A percentile compares a stretch with the other conserved stretches of the same genome.
phyloP scores from a whole-genome alignment of 1,284 basidiomycete genomes.

The Marasmius oreades region DNA sequence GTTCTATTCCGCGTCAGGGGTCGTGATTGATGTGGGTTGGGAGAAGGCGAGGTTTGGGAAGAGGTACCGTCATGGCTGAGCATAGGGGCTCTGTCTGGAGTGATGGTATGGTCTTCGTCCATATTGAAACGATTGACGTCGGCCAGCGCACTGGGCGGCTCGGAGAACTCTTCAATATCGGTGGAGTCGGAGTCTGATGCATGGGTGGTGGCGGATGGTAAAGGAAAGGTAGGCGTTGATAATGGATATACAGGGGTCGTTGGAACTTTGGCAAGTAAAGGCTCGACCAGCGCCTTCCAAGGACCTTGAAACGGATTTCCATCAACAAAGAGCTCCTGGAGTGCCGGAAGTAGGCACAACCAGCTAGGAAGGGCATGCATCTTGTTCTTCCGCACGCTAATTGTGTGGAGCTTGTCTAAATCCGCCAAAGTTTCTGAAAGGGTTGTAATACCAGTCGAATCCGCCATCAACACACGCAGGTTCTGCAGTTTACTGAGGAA shows the following conservation, averaged over 20 bases:
- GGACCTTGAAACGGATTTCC: conserved; percentile 92
- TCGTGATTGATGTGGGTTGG: conserved; percentile 26
- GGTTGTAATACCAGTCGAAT: conserved; percentile 77
- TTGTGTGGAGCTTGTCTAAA: conserved; percentile 76
- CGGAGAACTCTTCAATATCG: conserved; percentile 47
- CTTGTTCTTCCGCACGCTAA: conserved; percentile 87
- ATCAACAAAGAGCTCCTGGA: conserved; percentile 88
- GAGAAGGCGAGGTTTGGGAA: conserved; percentile 30
- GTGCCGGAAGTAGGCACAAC: conserved; percentile 79
- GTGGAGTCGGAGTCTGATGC: conserved; percentile 29
- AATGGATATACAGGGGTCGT: conserved; percentile 62
- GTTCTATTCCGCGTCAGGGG: conserved; percentile 66
- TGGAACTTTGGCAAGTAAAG: conserved; percentile 63
- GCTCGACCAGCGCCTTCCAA: conserved; percentile 87
- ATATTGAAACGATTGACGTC: conserved; percentile 30
- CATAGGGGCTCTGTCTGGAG: conserved; percentile 50
- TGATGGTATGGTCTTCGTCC: conserved; percentile 74
- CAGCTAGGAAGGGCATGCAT: conserved; percentile 90
- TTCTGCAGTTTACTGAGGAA: conserved; percentile 76
- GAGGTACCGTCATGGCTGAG: conserved; percentile 49
- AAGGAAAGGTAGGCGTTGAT: conserved; percentile 59
- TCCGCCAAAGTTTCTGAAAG: conserved; percentile 69
- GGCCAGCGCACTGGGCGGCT: conserved; percentile 37
- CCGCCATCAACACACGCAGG: conserved; percentile 86
- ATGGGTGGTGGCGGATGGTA: conserved; percentile 41